phyloP scores from a whole-genome alignment of 768 basidiomycete genomes.

The Cubamyces lactineus region DNA sequence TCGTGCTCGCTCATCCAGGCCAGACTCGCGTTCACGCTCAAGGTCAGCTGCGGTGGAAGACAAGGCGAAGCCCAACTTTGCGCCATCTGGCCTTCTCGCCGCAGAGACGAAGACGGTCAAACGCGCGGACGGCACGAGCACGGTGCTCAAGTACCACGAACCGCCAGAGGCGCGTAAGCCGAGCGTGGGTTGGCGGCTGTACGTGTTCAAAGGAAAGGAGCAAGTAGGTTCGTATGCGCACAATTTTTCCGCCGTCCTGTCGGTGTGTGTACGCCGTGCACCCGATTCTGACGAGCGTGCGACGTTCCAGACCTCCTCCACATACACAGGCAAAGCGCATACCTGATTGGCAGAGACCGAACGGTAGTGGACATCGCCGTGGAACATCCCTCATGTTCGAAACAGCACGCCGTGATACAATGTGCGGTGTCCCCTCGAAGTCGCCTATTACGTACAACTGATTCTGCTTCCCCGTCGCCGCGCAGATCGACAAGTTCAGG shows the following conservation, averaged over 20 bases:
- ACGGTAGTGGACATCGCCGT: conserved; percentile 85
- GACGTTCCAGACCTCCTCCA: conserved; percentile 75
- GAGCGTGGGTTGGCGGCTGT: conserved; percentile 85
- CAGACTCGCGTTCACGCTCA: conserved; percentile 38
- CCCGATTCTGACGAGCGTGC: neutral
- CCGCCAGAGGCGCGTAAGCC: conserved; percentile 98
- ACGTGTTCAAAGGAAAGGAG: conserved; percentile 95
- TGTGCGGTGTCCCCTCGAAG: conserved; percentile 50
- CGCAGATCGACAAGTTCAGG: conserved; percentile 78
- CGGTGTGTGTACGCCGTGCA: neutral
- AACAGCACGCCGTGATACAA: conserved; percentile 97
- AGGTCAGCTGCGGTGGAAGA: conserved; percentile 50
- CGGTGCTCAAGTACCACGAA: conserved; percentile 96
- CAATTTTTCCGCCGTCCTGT: neutral
- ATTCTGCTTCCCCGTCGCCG: conserved; percentile 13
- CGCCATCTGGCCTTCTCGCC: conserved; percentile 85
- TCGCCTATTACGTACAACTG: neutral
- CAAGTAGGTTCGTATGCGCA: conserved; percentile 74
- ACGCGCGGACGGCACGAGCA: conserved; percentile 71
- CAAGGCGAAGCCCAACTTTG: conserved; percentile 89
- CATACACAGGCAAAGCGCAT: conserved; percentile 92
- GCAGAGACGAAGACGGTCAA: conserved; percentile 94
- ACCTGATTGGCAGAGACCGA: conserved; percentile 89
- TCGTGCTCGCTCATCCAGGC: conserved; percentile 37
- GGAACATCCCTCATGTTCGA: conserved; percentile 97